phyloP scores from a whole-genome alignment of 208 protist species.

The Wallacemonas sp. region DNA sequence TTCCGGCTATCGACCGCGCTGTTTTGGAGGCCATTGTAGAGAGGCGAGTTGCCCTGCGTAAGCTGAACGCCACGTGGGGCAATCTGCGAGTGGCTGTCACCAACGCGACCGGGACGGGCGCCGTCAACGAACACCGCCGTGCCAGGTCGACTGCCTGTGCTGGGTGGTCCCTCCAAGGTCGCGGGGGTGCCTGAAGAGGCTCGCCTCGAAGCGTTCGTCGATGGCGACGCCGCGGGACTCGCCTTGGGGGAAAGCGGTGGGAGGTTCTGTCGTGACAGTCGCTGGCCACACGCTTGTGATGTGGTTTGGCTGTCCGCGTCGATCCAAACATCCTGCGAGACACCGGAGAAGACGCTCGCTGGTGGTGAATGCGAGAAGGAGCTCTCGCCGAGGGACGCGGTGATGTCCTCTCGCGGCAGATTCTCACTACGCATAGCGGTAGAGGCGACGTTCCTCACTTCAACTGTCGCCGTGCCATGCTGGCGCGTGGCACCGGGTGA shows the following conservation, averaged over 20 bases:
- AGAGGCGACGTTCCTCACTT: neutral
- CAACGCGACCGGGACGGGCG: no score
- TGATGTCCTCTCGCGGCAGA: no score
- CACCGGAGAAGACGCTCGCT: neutral
- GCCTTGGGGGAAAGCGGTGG: no score
- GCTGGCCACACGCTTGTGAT: no score
- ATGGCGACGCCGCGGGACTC: no score
- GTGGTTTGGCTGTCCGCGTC: neutral
- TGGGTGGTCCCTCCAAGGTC: neutral
- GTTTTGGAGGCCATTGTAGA: neutral
- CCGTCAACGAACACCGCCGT: neutral
- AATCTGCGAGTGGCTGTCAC: neutral
- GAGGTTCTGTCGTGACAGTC: no score
- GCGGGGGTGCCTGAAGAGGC: neutral
- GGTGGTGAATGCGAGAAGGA: neutral
- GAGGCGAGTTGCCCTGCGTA: neutral
- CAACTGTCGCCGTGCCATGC: neutral
- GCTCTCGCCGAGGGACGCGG: neutral
- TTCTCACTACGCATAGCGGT: no score
- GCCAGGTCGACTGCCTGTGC: neutral
- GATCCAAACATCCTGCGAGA: neutral
- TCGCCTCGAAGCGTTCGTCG: no score
- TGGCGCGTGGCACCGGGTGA: no score
- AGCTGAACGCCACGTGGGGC: neutral
- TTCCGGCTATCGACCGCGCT: neutral